Evolutionary conservation across 768 basidiomycete species (phyloP), one percentile per base, ranked within the genome.

Genomic region (Lentinula sp.): DNA sequence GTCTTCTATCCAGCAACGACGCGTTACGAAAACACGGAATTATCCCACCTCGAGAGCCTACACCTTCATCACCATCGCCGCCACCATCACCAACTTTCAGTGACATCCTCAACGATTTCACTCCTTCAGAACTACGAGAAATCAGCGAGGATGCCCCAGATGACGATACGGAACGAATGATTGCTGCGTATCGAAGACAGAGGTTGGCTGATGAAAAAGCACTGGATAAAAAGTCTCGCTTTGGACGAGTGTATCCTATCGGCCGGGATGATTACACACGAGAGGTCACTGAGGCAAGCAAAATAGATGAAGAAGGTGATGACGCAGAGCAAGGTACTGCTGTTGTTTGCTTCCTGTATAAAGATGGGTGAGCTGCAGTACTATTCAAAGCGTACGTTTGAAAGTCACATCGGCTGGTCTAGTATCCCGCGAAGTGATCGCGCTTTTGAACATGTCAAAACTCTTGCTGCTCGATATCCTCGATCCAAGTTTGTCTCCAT

Each of bases 401-500:
- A 18, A 16, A 16, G n/a, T 18, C 11, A 45, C n/a, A 45, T 45
- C 7, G 16, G 16, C n/a, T 45, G 3, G 21, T 55, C 34, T 68
- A 96, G 95, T 3, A 80, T 96, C 37, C 86, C 89, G 16, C 83
- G 87, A 59, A 94, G 91, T 60, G 88, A 93, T 62, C 86, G 87
- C 50, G 78, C 95, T 10, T 84, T 82, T 56, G 74, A 80, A 31
- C 87, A 95, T 56, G 73, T 98, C 31, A 78, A 78, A 4, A 78
- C 78, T 0, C 79, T 99, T 5, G 93, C 97, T 1, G 77, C 77
- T n/a, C 84, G 85, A 57, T 89, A 96, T 71, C 92, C 95, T 2
- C 87, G 88, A 51, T 91, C 95, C 10, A 98, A 98, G 75, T 97
- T 99, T 66, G 89, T 98, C 63, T 93, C 92, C 10, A 98, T 98